Evolutionary conservation across 805 yeast genomes (phyloP), one percentile per base, ranked within the genome.

Genomic region (Teunomyces kruisii): DNA sequence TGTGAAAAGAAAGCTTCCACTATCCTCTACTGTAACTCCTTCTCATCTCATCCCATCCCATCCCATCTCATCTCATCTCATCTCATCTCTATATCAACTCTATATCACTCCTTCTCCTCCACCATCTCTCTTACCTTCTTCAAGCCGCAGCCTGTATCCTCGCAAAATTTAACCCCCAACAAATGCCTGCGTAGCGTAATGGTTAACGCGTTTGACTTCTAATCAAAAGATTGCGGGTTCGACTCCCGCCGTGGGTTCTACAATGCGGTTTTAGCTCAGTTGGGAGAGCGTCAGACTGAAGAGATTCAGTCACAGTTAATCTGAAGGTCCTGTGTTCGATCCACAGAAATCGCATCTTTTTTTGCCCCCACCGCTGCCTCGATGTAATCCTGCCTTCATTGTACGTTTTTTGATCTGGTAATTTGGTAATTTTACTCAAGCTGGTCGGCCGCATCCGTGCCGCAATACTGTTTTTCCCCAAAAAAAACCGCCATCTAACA

Each of bases 151-250:
- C 22, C 22, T 26, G 3, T 26, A 9, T 26, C 3, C 7, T 5
- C 28, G 12, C 6, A 19, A 2, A 9, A 9, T 5, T 8, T 32
- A 14, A 10, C 9, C 12, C 19, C 15, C 16, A 13, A 30, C 16
- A 27, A 41, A n/a, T 22, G 79, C 78, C 77, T 71, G 78, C 68
- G 80, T 76, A 75, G 81, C 81, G 80, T 75, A 77, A 77, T 76
- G 81, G 81, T 76, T 76, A 76, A 75, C 81, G 81, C 81, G 79
- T 76, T 76, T 77, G 80, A 77, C 80, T 76, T 76, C 81, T 76
- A 76, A 77, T 76, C 81, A 76, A 76, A 75, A 75, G 81, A 77
- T 75, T 76, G 75, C 75, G 80, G 78, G 81, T 76, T 76, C 81
- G 81, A 76, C 79, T 76, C 81, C 66, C 70, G 72, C 63, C 70